Evolutionary conservation across 441 rosid species (phyloP), one percentile per base, ranked within the genome.

Genomic region (Jatropha multifida): DNA sequence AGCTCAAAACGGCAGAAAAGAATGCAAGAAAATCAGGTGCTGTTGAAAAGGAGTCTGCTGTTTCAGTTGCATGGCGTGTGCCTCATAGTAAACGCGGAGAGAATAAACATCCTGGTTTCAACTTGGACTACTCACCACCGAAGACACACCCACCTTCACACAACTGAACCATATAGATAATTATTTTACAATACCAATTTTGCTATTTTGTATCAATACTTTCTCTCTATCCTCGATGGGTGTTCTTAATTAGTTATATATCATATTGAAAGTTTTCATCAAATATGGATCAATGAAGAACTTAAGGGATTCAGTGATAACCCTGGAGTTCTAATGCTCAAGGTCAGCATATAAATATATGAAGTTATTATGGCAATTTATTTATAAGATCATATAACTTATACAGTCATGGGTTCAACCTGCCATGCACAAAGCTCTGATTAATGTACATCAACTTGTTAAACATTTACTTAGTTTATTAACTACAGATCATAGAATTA

Each of bases 121-220:
- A 83, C 77, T 85, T 88, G 11, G 98, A 94, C 56, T 92, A 94
- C 78, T 79, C 88, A 76, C 93, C 90, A 20, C 97, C 97, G 38
- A 89, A 82, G 73, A 90, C 90, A n/a, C 97, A 94, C 66, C 98
- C 97, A 23, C 97, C 96, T 75, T 86, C 90, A 63, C 97, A 94
- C 81, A 92, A 20, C 84, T 93, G 82, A 85, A 54, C 66, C 56
- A 60, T 12, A 11, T n/a, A 20, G 0, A 18, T 0, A 54, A 4
- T 15, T 4, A 17, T 15, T 48, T 0, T 15, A 54, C n/a, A 58
- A 12, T 7, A 49, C 56, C 60, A 49, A 61, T 61, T 72, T 72
- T 65, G 60, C 63, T 52, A 51, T 26, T 64, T 65, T 27, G 20
- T 58, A 20, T 55, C 18, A 37, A 10, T 49, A 17, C 15, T 49